Percentiles rank a stretch among this genome's conserved stretches.
Evolutionary conservation across 805 yeast genomes (phyloP).

Genomic region (Suhomyces sp.): DNA sequence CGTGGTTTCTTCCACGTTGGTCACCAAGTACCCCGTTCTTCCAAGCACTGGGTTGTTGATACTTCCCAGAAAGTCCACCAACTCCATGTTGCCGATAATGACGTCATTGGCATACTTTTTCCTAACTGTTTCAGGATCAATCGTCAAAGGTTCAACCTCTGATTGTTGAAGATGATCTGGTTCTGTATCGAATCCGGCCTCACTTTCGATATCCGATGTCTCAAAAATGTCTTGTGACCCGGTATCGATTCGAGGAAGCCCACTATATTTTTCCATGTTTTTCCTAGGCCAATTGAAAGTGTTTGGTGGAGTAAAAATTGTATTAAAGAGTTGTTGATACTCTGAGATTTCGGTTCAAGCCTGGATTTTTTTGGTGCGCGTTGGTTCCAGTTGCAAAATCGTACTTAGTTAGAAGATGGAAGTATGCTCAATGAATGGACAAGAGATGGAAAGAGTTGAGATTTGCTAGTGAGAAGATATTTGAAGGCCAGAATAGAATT

Average conservation of each 20-base stretch:
- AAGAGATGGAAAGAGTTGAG: too few species aligned
- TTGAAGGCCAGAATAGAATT: too few species aligned
- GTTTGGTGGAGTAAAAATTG: too few species aligned
- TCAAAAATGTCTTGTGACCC: constrained; percentile 41
- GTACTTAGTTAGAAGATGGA: too few species aligned
- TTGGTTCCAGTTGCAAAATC: too few species aligned
- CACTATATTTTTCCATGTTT: constrained; percentile 15
- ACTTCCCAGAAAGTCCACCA: constrained; percentile 40
- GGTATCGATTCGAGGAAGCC: constrained; percentile 14
- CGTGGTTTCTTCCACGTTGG: constrained; percentile 31
- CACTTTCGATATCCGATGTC: constrained; percentile 46
- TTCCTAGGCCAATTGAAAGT: too few species aligned
- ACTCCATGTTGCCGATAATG: constrained; percentile 20
- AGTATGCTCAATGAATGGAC: too few species aligned
- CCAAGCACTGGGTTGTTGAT: constrained; percentile 16
- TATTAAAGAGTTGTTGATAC: too few species aligned
- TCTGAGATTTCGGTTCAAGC: too few species aligned
- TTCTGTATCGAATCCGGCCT: constrained; percentile 14
- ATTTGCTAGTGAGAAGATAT: too few species aligned
- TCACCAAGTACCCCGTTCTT: constrained; percentile 24
- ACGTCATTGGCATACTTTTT: constrained; percentile 9
- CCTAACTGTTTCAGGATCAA: constrained; percentile 1
- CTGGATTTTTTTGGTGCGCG: too few species aligned
- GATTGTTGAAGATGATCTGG: constrained; percentile 2
- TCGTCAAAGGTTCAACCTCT: background rate